Evolutionary conservation across 805 yeast species (phyloP).

Genomic region (Yamadazyma akitaensis): DNA sequence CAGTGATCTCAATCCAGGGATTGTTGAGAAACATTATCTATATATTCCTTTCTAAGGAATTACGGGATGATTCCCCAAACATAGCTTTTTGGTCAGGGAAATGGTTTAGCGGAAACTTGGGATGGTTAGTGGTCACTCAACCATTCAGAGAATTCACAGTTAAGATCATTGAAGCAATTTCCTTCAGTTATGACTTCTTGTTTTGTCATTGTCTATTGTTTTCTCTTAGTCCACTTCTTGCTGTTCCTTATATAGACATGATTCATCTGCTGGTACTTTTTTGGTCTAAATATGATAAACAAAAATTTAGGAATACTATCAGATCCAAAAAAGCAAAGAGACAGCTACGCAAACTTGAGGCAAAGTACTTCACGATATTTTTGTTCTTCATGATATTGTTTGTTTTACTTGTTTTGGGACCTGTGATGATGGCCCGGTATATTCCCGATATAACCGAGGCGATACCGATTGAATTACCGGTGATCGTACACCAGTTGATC

Average conservation of each 20-base stretch:
- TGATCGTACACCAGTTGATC: slow-evolving; percentile 26
- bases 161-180: slow-evolving; percentile 43
- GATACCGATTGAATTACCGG: slow-evolving; percentile 16
- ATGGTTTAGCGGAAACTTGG: slow-evolving; percentile 41
- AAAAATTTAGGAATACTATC: slow-evolving; percentile 35
- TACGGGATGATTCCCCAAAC: slow-evolving; percentile 38
- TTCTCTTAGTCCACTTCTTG: slow-evolving; percentile 36
- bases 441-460: slow-evolving; percentile 9
- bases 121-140: slow-evolving; percentile 37
- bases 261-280: slow-evolving; percentile 49
- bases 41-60: slow-evolving; percentile 40
- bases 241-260: slow-evolving; percentile 46
- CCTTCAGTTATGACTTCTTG: slow-evolving; percentile 47
- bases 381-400: slow-evolving; percentile 38
- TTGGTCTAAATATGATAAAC: slow-evolving; percentile 43
- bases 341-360: slow-evolving; percentile 22
- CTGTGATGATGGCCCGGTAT: slow-evolving; percentile 31
- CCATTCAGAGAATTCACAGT: slow-evolving; percentile 46
- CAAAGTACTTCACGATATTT: slow-evolving; percentile 47
- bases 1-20: slow-evolving; percentile 36
- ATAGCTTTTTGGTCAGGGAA: slow-evolving; percentile 55
- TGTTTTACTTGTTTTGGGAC: slow-evolving; percentile 42
- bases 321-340: slow-evolving; percentile 37
- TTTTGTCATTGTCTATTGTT: slow-evolving; percentile 43
- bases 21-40: slow-evolving; percentile 25